Percentiles rank a stretch among this genome's conserved stretches.
Conservation (phyloP, 129 eudicot genomes). For the Flaveria linearis region DNA sequence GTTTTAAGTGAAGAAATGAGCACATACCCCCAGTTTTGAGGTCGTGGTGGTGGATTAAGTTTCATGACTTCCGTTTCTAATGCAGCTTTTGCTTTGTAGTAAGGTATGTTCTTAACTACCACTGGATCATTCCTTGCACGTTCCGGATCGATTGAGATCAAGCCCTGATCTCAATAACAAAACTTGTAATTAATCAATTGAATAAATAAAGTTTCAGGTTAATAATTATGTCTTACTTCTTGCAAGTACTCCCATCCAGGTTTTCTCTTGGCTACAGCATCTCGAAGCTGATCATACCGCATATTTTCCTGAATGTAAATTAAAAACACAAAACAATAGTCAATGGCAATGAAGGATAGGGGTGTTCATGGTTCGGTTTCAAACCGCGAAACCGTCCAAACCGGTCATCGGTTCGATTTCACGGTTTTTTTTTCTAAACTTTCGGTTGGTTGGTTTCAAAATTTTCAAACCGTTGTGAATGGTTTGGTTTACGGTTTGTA, state of each 20-base stretch:
- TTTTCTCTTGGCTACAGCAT: conserved; percentile 69
- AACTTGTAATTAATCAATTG: neutral
- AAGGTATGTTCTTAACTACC: conserved; percentile 74
- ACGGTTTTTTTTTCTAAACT: too few relatives aligned
- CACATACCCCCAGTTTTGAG: conserved; percentile 88
- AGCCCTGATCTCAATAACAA: conserved; percentile 52
- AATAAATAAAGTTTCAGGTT: neutral
- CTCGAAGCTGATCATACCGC: conserved; percentile 91
- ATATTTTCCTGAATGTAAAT: conserved; percentile 59
- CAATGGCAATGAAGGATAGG: neutral
- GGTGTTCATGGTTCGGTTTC: too few relatives aligned
- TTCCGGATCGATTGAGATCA: conserved; percentile 74
- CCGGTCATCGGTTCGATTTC: too few relatives aligned
- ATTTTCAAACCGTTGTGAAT: too few relatives aligned
- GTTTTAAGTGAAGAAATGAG: conserved; percentile 18
- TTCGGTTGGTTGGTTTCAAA: too few relatives aligned
- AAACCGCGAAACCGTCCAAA: too few relatives aligned
- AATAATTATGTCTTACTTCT: conserved; percentile 55
- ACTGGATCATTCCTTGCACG: conserved; percentile 90
- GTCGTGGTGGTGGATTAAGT: conserved; percentile 93
- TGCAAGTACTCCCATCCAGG: conserved; percentile 99
- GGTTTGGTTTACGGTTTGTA: too few relatives aligned
- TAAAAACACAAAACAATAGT: conserved; percentile 11
- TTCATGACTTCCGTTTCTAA: conserved; percentile 84
- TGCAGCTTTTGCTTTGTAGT: conserved; percentile 67